These are phyloP conservation scores for Sphagnum contortum DNA, from an alignment of 225 moss, liverwort and hornwort species.

Conservation along the genomic window DNA sequence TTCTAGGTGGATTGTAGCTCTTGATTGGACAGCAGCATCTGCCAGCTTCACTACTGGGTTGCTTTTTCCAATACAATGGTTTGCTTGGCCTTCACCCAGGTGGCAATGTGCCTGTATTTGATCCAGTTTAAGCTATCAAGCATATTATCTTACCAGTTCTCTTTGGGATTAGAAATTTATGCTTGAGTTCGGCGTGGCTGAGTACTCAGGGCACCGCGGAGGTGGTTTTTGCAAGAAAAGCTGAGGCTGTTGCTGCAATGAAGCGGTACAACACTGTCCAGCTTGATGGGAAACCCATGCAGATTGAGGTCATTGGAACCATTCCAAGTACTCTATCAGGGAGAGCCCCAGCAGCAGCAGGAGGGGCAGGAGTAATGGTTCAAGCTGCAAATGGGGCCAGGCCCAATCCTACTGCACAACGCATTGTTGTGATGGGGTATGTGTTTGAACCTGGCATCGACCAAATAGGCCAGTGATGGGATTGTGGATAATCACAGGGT, in stretches of 20 bases:
- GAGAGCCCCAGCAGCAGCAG: constrained; percentile 7
- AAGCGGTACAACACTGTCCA: constrained; percentile 99
- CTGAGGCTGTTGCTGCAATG: constrained; percentile 84
- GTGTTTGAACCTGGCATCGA: neutral
- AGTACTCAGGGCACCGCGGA: constrained; percentile 80
- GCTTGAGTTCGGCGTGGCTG: too few species aligned
- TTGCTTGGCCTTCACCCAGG: too few species aligned
- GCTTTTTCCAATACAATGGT: too few species aligned
- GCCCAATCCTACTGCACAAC: constrained; percentile 34
- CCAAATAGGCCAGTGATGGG: too few species aligned
- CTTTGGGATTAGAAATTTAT: too few species aligned
- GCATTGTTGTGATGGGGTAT: constrained; percentile 41
- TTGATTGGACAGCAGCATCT: too few species aligned
- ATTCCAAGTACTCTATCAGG: constrained; percentile 45
- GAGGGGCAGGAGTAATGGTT: constrained; percentile 9
- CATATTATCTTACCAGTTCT: too few species aligned
- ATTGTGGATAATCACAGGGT: too few species aligned
- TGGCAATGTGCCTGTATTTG: too few species aligned
- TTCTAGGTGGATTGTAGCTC: too few species aligned
- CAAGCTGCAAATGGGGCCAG: constrained; percentile 47
- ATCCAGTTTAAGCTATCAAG: too few species aligned
- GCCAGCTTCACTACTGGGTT: too few species aligned
- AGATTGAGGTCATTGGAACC: constrained; percentile 90
- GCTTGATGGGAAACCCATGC: constrained; percentile 96
- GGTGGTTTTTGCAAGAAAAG: constrained; percentile 90